These are phyloP conservation scores for Amanita subjunquillea DNA, from an alignment of 768 basidiomycete genomes.

Conservation along the genomic window DNA sequence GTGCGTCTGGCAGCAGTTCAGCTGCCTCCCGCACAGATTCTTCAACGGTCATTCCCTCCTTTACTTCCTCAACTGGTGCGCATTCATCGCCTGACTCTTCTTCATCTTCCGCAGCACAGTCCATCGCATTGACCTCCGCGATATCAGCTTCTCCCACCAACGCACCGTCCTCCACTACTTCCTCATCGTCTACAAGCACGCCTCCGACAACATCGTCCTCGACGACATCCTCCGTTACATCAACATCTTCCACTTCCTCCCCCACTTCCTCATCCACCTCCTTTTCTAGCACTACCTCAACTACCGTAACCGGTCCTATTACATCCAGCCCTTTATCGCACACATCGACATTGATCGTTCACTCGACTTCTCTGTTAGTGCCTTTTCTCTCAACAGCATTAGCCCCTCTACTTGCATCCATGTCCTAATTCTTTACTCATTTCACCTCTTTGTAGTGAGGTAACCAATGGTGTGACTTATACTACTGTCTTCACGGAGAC, in stretches of 20 bases:
- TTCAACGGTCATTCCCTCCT: background rate
- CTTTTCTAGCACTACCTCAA: background rate
- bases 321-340: background rate
- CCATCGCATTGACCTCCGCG: background rate
- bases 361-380: slow-evolving; percentile 4
- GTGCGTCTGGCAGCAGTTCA: background rate
- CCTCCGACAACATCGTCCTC: background rate
- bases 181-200: background rate
- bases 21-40: background rate
- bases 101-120: background rate
- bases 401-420: background rate
- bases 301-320: background rate
- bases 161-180: background rate
- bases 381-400: background rate
- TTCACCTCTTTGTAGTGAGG: background rate
- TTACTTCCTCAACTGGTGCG: background rate
- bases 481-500: slow-evolving; percentile 18
- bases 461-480: slow-evolving; percentile 17
- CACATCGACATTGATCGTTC: background rate
- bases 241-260: background rate
- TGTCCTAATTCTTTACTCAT: background rate
- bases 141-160: background rate
- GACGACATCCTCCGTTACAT: background rate
- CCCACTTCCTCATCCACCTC: background rate
- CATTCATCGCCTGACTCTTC: background rate